phyloP scores from a whole-genome alignment of 768 basidiomycete species.

The Tricholomella constricta region DNA sequence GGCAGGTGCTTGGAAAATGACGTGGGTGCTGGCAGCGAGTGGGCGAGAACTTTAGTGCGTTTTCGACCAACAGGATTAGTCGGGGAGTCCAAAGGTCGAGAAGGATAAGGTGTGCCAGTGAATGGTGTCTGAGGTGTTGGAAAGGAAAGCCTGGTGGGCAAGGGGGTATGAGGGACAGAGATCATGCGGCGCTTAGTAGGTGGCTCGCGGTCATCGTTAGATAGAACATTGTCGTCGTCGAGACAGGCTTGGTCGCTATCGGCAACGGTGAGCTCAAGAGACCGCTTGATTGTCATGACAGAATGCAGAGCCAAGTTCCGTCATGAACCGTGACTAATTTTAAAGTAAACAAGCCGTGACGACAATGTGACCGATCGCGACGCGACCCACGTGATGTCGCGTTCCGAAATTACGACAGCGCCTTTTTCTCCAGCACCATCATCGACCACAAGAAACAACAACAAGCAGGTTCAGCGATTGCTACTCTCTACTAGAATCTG shows the following conservation, averaged over 20 bases:
- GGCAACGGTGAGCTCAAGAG: constrained; percentile 14
- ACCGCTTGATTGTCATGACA: constrained; percentile 19
- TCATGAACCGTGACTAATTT: neutral
- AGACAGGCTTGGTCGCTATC: neutral
- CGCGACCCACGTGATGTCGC: neutral
- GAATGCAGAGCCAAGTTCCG: neutral
- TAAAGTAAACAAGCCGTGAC: constrained; percentile 14
- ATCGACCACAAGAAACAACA: no score
- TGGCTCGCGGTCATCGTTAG: constrained; percentile 9
- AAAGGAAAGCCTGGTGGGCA: constrained; percentile 23
- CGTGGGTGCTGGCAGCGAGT: constrained; percentile 42
- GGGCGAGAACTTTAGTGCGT: constrained; percentile 40
- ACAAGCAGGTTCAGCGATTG: no score
- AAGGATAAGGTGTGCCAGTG: constrained; percentile 45
- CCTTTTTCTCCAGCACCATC: no score
- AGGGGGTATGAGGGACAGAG: constrained; percentile 26
- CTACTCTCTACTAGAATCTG: no score
- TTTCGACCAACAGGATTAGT: constrained; percentile 70
- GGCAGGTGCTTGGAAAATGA: constrained; percentile 63
- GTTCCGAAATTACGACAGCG: neutral
- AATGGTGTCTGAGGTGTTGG: constrained; percentile 24
- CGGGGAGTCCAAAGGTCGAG: constrained; percentile 64
- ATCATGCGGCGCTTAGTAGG: constrained; percentile 20
- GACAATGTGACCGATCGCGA: constrained; percentile 23
- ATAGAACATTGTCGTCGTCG: constrained; percentile 1